Evolutionary conservation across 371 early-diverging fungal genomes (phyloP), one percentile per base, ranked within the genome.

Genomic region (Catenaria anguillulae): DNA sequence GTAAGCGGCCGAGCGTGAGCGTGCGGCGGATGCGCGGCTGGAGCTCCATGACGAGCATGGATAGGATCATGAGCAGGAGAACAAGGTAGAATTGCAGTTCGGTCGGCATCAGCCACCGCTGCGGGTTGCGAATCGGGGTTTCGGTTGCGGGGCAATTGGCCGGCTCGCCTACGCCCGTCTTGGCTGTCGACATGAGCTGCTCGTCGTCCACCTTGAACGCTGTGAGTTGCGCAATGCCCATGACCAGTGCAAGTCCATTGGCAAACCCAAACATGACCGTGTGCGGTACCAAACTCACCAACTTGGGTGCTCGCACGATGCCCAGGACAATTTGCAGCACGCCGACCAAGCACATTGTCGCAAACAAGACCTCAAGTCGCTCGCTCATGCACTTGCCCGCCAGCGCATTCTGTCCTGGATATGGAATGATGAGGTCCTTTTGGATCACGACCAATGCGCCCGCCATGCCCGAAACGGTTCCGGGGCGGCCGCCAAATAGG

Each of bases 21-120:
- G 37, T 33, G 19, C 54, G 37, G 0, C 26, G 37, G 46, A 63
- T 63, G 15, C 45, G 36, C 15, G 63, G 62, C 61, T 63, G 63
- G n/a, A 63, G 19, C 19, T 55, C n/a, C 64, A 56, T 65, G 40
- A 66, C 62, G 21, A 50, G 15, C 63, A 65, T 63, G 24, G 63
- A 33, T 24, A 60, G 36, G 1, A 56, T 10, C 23, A 65, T 65
- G 31, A 56, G 24, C 23, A 65, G n/a, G 5, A 65, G 6, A n/a
- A 60, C 60, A 19, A 65, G 58, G 35, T 43, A 65, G 26, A 52
- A 21, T 35, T 65, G 23, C n/a, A 65, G 37, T 15, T 50, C 52
- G 33, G n/a, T 37, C 6, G 54, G 29, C 17, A n/a, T 35, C 33
- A 65, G 36, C 34, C 36, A 64, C n/a, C 60, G 31, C 36, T 36